These are phyloP conservation scores for Epichloe baconii DNA, from an alignment of 2,329 filamentous ascomycete species.

Conservation along the genomic window DNA sequence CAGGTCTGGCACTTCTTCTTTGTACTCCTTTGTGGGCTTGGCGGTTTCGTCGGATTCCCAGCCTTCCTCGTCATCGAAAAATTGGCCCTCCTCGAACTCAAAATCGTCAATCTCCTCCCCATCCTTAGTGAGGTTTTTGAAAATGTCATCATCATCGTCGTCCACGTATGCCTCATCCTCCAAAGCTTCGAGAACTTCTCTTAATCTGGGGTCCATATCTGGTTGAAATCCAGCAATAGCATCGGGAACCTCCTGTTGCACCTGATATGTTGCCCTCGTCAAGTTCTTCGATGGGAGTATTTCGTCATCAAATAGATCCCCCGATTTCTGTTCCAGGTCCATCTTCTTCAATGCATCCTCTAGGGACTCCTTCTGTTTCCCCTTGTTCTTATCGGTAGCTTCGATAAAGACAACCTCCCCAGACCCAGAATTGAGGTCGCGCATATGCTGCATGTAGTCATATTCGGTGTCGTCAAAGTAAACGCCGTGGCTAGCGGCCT, in stretches of 20 bases:
- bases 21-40: conserved; percentile 53
- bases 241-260: conserved; percentile 87
- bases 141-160: conserved; percentile 77
- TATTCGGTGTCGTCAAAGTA: conserved; percentile 93
- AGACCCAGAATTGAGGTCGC: conserved; percentile 59
- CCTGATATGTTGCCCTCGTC: conserved; percentile 68
- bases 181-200: conserved; percentile 83
- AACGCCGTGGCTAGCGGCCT: conserved; percentile 86
- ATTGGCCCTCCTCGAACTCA: conserved; percentile 61
- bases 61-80: conserved; percentile 56
- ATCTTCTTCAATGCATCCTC: conserved; percentile 67
- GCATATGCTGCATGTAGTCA: conserved; percentile 98
- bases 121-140: conserved; percentile 57
- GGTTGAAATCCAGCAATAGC: conserved; percentile 87
- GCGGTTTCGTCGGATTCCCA: conserved; percentile 94
- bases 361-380: conserved; percentile 61
- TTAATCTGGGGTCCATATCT: conserved; percentile 87
- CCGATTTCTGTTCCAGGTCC: conserved; percentile 39
- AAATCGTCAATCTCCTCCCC: conserved; percentile 61
- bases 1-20: conserved; percentile 34
- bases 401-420: conserved; percentile 79
- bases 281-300: conserved; percentile 71
- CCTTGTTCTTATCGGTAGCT: conserved; percentile 56
- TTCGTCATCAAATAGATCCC: conserved; percentile 55
- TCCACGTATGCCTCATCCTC: conserved; percentile 94